Evolutionary conservation across 2,329 filamentous ascomycete species (phyloP), one percentile per base, ranked within the genome.

Genomic region (Lecanicillium sp.): DNA sequence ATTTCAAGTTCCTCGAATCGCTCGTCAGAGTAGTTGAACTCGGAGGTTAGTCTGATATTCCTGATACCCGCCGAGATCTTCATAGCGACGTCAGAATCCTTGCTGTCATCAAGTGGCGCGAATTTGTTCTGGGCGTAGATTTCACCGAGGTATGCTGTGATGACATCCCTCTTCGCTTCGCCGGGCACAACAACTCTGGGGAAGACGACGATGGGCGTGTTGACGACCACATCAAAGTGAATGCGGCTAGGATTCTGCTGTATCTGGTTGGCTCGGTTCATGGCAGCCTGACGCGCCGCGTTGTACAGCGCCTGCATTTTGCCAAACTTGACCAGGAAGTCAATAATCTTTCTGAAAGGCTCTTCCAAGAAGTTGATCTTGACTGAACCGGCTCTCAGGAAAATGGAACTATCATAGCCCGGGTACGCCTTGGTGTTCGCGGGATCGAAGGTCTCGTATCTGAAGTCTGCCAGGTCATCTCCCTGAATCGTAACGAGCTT

Each of bases 231-330:
- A 60, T 98, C 93, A 49, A 96, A 96, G 62, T 94, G 90, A 71
- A 97, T 87, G 54, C 88, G 89, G 60, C 84, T 88, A 0, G 87
- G 87, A 60, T 83, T 90, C 60, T 97, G 86, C 60, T 97, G 93
- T 5, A 98, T 80, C 60, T 96, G 90, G 50, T 81, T 95, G 9
- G 93, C 94, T 64, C 96, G 90, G 52, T 87, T 91, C 32, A 93
- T 88, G 3, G 94, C 93, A 32, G 91, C 94, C 66, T 95, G 89
- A 27, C 94, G 82, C 11, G 94, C 93, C 35, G 93, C 91, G 61
- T 99, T 98, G 73, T 95, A 98, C 45, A 98, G 86, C 19, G 93
- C 91, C 67, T 98, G 93, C 93, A 99, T 99, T 68, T 95, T 95
- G 52, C 94, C 93, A 64, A 99, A 99, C 60, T 98, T 98, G 64